Conservation (phyloP, 192 early-diverging fungal genomes). For the Rhizophagus prolifer region DNA sequence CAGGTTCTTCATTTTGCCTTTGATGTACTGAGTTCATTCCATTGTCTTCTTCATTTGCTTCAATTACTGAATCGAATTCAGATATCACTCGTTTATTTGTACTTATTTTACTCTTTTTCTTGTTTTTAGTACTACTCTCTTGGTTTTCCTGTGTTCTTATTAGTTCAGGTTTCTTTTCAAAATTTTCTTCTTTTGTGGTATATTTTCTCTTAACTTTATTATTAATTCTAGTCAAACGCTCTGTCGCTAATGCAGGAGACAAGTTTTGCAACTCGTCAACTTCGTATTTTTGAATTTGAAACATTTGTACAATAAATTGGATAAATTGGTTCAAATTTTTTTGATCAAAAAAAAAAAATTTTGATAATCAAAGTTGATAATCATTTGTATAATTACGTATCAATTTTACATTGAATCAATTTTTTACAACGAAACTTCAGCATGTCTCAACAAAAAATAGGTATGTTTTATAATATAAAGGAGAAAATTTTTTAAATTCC, state of each 20-base stretch:
- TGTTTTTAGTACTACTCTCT: background rate
- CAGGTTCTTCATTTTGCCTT: background rate
- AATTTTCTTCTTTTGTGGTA: background rate
- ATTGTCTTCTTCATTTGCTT: background rate
- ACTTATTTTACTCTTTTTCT: background rate
- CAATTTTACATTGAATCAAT: too few species aligned
- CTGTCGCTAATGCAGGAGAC: background rate
- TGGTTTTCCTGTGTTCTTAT: background rate
- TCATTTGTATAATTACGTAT: background rate
- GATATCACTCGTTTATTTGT: background rate
- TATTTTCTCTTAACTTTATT: conserved; percentile 11
- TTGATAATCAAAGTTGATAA: conserved; percentile 5
- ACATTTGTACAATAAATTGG: conserved; percentile 3
- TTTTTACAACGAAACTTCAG: background rate
- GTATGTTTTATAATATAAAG: background rate
- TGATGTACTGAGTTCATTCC: background rate
- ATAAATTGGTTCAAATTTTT: background rate
- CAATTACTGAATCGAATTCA: background rate
- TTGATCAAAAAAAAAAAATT: background rate
- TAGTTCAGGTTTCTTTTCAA: background rate
- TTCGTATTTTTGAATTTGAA: conserved; percentile 21
- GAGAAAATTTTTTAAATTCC: background rate
- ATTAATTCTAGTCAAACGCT: conserved; percentile 17
- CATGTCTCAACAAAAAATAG: conserved; percentile 8
- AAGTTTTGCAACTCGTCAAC: background rate